phyloP scores from a whole-genome alignment of 1,139 yeast species.

The Suzukiozyma palmioleophila region DNA sequence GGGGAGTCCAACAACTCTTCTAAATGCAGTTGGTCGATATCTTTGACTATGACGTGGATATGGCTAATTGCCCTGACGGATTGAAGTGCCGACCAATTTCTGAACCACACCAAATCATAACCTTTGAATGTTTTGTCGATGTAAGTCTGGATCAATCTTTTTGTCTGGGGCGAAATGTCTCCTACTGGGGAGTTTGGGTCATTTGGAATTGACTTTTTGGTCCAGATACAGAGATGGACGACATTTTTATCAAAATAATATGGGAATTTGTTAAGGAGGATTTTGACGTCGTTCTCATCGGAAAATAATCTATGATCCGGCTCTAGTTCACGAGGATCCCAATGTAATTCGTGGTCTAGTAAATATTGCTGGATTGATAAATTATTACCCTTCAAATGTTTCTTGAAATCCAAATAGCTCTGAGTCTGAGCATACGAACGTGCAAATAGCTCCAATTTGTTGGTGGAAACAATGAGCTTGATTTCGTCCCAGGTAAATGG shows the following conservation, averaged over 20 bases:
- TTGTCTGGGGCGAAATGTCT: constrained; percentile 39
- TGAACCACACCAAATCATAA: constrained; percentile 51
- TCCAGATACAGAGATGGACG: constrained; percentile 42
- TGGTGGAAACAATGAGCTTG: constrained; percentile 24
- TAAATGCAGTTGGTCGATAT: constrained; percentile 21
- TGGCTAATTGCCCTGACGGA: constrained; percentile 57
- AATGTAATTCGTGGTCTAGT: constrained; percentile 30
- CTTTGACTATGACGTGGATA: constrained; percentile 50
- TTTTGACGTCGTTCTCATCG: constrained; percentile 22
- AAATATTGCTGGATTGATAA: constrained; percentile 34
- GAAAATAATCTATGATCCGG: constrained; percentile 19
- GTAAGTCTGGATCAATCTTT: constrained; percentile 34
- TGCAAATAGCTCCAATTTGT: constrained; percentile 38
- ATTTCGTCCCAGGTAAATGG: constrained; percentile 37
- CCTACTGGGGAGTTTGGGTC: constrained; percentile 36
- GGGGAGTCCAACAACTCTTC: constrained; percentile 16
- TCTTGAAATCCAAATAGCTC: constrained; percentile 32
- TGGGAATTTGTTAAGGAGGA: constrained; percentile 40
- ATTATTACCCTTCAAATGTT: constrained; percentile 19
- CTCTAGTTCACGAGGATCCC: constrained; percentile 27
- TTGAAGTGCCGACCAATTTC: constrained; percentile 58
- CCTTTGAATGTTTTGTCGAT: constrained; percentile 39
- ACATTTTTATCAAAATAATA: constrained; percentile 36
- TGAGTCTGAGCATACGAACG: constrained; percentile 31
- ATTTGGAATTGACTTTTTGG: constrained; percentile 29